A percentile compares a stretch with the other conserved stretches of the same genome.
phyloP scores from a whole-genome alignment of 805 yeast genomes.

The Torulaspora quercuum region DNA sequence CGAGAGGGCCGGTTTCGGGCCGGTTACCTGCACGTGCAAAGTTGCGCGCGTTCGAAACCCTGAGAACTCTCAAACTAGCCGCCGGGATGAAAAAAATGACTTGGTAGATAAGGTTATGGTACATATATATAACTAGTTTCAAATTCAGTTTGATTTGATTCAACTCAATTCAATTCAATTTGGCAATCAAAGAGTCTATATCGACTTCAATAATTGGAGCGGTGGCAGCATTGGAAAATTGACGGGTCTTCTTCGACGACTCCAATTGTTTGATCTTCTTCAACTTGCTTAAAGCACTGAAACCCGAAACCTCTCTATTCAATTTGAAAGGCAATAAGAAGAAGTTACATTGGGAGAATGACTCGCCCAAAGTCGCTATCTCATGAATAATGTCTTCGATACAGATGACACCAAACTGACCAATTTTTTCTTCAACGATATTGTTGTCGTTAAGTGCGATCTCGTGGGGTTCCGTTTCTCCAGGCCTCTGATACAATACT shows the following conservation, averaged over 20 bases:
- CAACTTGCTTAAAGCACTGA: constrained; percentile 68
- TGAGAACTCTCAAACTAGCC: no score
- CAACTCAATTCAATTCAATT: constrained; percentile 49
- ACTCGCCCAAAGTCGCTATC: constrained; percentile 57
- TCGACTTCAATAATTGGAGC: constrained; percentile 69
- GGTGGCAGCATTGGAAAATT: constrained; percentile 54
- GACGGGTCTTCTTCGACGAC: constrained; percentile 42
- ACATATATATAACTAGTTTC: no score
- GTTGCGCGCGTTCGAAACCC: no score
- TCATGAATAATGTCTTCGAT: constrained; percentile 78
- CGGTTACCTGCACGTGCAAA: no score
- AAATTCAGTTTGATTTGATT: no score
- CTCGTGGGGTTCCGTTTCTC: constrained; percentile 39
- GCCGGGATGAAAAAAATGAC: no score
- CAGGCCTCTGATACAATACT: constrained; percentile 39
- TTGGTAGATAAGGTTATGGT: no score
- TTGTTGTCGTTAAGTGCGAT: constrained; percentile 68
- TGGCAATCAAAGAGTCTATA: constrained; percentile 63
- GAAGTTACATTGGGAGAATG: constrained; percentile 55
- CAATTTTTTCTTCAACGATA: constrained; percentile 66
- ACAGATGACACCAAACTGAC: constrained; percentile 70
- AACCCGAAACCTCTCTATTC: constrained; percentile 67
- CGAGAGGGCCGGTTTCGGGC: constrained; percentile 10
- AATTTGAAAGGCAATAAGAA: constrained; percentile 71
- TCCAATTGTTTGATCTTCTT: constrained; percentile 57